These are phyloP conservation scores for Orbilia quercus DNA, from an alignment of 2,329 filamentous ascomycete species.

Conservation along the genomic window DNA sequence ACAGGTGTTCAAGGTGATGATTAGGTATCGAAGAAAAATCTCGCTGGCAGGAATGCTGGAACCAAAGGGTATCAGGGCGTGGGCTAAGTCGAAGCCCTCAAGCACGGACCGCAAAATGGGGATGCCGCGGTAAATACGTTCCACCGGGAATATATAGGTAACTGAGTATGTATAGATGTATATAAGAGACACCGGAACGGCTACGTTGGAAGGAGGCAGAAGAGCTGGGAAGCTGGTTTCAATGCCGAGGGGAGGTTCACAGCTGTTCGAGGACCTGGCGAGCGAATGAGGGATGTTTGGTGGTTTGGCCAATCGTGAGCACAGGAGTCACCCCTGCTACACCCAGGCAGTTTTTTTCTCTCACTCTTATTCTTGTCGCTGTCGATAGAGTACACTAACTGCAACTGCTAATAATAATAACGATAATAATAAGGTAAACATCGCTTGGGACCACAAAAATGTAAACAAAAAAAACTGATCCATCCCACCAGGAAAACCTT, in stretches of 20 bases:
- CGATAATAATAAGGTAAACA: slow-evolving; percentile 13
- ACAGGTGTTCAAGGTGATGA: slow-evolving; percentile 20
- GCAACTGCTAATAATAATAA: not conserved
- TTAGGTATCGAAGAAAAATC: slow-evolving; percentile 42
- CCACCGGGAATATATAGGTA: slow-evolving; percentile 23
- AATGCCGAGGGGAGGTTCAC: slow-evolving; percentile 53
- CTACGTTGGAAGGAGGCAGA: slow-evolving; percentile 10
- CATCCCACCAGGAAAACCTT: not conserved
- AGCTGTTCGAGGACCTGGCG: slow-evolving; percentile 20
- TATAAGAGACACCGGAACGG: slow-evolving; percentile 15
- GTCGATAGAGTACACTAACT: slow-evolving; percentile 6
- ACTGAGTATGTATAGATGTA: no score
- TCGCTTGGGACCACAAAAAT: not conserved
- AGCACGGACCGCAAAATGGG: slow-evolving; percentile 24
- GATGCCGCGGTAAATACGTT: slow-evolving; percentile 14
- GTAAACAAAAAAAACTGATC: slow-evolving; percentile 45
- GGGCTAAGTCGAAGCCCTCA: slow-evolving; percentile 47
- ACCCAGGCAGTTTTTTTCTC: no score
- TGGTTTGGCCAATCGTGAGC: slow-evolving; percentile 41
- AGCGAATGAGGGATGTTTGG: slow-evolving; percentile 49
- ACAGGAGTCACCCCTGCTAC: slow-evolving; percentile 35
- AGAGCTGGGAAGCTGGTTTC: slow-evolving; percentile 29
- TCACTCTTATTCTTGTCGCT: slow-evolving; percentile 24
- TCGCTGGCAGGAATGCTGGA: slow-evolving; percentile 40
- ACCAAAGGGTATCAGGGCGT: slow-evolving; percentile 21